Conservation (phyloP, 129 eudicot genomes). For the Helianthus tuberosus region DNA sequence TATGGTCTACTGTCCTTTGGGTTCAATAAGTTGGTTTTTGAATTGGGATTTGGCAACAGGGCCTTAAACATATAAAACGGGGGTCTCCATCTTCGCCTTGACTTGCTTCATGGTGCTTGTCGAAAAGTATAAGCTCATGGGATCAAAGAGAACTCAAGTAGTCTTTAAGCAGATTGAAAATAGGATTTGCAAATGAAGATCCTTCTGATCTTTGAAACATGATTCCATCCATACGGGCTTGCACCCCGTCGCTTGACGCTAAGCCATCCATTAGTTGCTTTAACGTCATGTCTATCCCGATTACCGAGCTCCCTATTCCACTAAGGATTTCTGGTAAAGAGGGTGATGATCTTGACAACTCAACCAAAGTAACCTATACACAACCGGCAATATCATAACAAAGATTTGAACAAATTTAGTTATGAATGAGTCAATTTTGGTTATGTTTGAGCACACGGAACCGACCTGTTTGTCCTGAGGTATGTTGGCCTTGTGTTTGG, state of each 20-base stretch:
- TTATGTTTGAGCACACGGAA: neutral
- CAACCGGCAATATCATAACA: neutral
- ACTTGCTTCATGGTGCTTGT: conserved; percentile 5
- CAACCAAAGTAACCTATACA: conserved; percentile 75
- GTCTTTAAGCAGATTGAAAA: conserved; percentile 55
- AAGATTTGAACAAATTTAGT: neutral
- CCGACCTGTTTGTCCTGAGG: conserved; percentile 68
- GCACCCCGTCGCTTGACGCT: conserved; percentile 62
- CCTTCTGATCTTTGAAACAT: conserved; percentile 62
- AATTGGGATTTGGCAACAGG: neutral
- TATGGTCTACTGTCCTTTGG: conserved; percentile 8
- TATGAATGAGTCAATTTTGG: neutral
- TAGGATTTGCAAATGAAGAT: conserved; percentile 41
- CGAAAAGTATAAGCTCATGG: neutral
- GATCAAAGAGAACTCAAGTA: conserved; percentile 55
- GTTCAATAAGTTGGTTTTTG: neutral
- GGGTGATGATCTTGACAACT: conserved; percentile 70
- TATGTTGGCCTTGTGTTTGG: conserved; percentile 85
- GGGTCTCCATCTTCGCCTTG: neutral
- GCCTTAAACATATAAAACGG: neutral
- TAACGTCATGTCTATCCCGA: conserved; percentile 57
- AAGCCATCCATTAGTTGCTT: conserved; percentile 55
- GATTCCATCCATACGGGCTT: conserved; percentile 93
- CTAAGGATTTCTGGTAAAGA: conserved; percentile 63
- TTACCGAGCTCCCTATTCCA: conserved; percentile 59